A percentile compares a stretch with the other conserved stretches of the same genome.
Evolutionary conservation across 1,284 basidiomycete species (phyloP).

Genomic region (Ustilago sp.): DNA sequence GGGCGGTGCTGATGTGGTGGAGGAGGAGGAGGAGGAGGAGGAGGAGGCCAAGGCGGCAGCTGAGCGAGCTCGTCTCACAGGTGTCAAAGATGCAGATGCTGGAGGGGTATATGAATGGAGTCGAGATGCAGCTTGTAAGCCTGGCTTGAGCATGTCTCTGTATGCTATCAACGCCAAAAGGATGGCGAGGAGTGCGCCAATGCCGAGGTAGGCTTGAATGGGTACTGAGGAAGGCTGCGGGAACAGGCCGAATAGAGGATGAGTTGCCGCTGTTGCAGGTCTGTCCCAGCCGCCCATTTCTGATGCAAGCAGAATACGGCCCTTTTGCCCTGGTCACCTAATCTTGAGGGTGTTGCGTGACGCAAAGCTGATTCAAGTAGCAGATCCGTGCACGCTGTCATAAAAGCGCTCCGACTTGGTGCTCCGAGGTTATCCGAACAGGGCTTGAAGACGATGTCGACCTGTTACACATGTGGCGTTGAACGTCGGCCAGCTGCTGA

Average conservation of each 20-base stretch:
- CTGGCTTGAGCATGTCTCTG: constrained; percentile 45
- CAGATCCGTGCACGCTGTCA: not conserved
- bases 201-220: constrained; percentile 19
- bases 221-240: constrained; percentile 27
- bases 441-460: not conserved
- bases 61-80: constrained; percentile 34
- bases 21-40: constrained; percentile 12
- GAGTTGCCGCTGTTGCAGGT: constrained; percentile 29
- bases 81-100: constrained; percentile 11
- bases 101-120: constrained; percentile 37
- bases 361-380: not conserved
- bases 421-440: not conserved
- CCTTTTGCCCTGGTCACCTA: not conserved
- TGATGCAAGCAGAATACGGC: not conserved
- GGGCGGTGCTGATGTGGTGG: constrained; percentile 9
- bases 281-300: constrained; percentile 40
- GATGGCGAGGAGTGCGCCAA: constrained; percentile 26
- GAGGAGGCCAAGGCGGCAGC: constrained; percentile 12
- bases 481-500: not conserved
- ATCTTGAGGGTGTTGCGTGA: not conserved
- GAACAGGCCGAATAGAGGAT: constrained; percentile 33
- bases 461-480: not conserved
- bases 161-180: constrained; percentile 16
- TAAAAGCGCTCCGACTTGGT: not conserved
- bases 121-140: constrained; percentile 32